Evolutionary conservation across 2,329 filamentous ascomycete species (phyloP).

Genomic region (Diaporthe longicolla): DNA sequence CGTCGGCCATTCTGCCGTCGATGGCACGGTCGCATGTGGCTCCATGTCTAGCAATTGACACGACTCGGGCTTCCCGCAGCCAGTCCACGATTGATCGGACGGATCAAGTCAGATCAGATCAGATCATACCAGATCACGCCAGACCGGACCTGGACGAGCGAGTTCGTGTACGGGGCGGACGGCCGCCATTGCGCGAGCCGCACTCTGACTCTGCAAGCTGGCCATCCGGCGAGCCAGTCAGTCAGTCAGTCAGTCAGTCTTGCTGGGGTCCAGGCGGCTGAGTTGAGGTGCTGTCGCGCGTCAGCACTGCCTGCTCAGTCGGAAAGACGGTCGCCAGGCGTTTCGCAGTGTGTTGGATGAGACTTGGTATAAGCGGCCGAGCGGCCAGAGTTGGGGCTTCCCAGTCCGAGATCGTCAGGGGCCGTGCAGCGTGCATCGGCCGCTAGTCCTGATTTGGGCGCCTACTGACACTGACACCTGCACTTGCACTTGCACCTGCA

Average conservation of each 20-base stretch:
- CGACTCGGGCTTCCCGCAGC: conserved; percentile 9
- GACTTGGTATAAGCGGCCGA: conserved; percentile 18
- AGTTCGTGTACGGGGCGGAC: background rate
- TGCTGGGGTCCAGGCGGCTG: background rate
- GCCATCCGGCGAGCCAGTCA: no score
- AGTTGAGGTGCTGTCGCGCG: background rate
- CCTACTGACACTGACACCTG: background rate
- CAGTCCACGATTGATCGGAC: conserved; percentile 13
- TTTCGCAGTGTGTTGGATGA: conserved; percentile 21
- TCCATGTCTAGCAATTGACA: conserved; percentile 21
- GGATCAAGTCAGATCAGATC: conserved; percentile 16
- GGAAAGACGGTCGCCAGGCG: conserved; percentile 4
- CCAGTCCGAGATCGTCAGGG: conserved; percentile 21
- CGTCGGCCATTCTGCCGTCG: background rate
- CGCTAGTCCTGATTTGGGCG: background rate
- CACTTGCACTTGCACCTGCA: background rate
- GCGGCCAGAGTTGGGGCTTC: conserved; percentile 17
- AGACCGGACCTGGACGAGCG: background rate
- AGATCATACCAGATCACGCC: background rate
- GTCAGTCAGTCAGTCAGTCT: background rate
- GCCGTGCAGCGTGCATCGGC: conserved; percentile 21
- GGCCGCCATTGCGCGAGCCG: background rate
- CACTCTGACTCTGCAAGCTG: background rate
- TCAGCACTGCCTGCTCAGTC: background rate
- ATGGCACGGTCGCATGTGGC: conserved; percentile 16